Base-by-base conservation (phyloP, 2,329 filamentous ascomycete genomes). In the Aspergillus quadricinctus region DNA sequence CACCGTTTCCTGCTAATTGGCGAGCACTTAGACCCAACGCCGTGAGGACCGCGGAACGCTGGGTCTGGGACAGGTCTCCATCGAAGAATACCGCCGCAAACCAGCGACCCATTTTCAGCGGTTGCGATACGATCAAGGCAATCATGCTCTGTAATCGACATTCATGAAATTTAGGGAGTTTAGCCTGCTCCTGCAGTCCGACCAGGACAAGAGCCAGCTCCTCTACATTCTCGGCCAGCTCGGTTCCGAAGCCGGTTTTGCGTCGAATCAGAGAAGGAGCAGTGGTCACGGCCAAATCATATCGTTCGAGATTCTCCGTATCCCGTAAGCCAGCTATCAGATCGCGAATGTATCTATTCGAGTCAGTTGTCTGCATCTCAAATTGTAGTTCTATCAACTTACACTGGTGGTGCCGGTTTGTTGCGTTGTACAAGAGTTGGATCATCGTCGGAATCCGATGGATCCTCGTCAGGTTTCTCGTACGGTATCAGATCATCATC, bases 401-500 rank as follows among this genome's bases (percentile, higher is more conserved):
- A 81, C 68, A 99, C 92, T 1, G 94, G 94, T 0, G 91, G 83
- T 56, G 84, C 88, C 23, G 88, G 84, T 65, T 94, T 97, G 72
- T 94, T 87, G 14, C 92, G 83, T 56, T 89, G 87, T 49, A 97
- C 82, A 19, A 96, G 78, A 0, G 92, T 96, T 4, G 94, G 88
- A 65, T 99, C 95, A 40, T 97, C 92, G 56, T 97, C 92, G 0
- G 91, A 93, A 69, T 99, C 94, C 69, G 95, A 90, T 0, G 86
- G 83, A 63, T 99, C 94, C 1, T 89, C 92, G 66, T 91, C 90
- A 0, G 90, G 90, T 70, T 96, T 97, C 14, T 84, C 83, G 64
- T 97, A 96, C 0, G 90, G 83, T 2, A 85, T 78, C 1, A 97
- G 77, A 57, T 89, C 88, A 17, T 87, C 84, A 31, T 85, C 82